Base-by-base conservation (phyloP, 2,329 filamentous ascomycete species). In the Sordariomycetes sp. region DNA sequence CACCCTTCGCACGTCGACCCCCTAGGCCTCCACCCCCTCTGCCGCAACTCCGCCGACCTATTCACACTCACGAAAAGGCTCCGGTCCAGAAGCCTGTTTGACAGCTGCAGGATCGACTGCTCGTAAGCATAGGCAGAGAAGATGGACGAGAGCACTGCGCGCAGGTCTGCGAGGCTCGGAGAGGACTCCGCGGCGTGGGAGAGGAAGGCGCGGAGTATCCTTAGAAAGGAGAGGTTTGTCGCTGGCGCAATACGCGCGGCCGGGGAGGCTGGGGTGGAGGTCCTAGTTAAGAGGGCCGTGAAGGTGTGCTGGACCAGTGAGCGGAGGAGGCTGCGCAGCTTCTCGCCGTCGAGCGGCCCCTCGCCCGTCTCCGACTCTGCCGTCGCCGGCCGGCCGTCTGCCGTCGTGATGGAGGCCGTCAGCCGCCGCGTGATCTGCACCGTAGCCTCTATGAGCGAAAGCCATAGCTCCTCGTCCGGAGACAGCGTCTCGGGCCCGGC, bases 71-170 rank as follows among this genome's bases (percentile, higher is more conserved):
- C 81, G 65, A 97, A 99, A 6, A 96, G 77, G 64, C 94, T 94
- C 62, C 90, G 86, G 61, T 95, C 91, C 0, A 99, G 77, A 58
- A 99, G 83, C 3, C 86, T 80, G 67, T 92, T 95, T 0, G 94
- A 90, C 2, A 99, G 80, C 1, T 81, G 78, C 22, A 99, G 78
- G 17, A 99, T 88, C 0, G 88, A 91, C 68, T 92, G 89, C 69
- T 99, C 94, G 67, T 97, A 96, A 0, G 90, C 86, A 67, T 99
- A 99, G 0, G 94, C 92, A 0, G 92, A 85, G 71, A 99, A 97
- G 57, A 99, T 92, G 13, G 91, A 94, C 1, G 83, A 77, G 1
- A 99, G 79, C 0, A 97, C 91, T 7, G 82, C 81, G 52, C 94
- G 86, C 2, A 99, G 78, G 66, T 97, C 90, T 1, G 89, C 86